phyloP scores from a whole-genome alignment of 345 rosid species.

The Hibiscus tridactylites region DNA sequence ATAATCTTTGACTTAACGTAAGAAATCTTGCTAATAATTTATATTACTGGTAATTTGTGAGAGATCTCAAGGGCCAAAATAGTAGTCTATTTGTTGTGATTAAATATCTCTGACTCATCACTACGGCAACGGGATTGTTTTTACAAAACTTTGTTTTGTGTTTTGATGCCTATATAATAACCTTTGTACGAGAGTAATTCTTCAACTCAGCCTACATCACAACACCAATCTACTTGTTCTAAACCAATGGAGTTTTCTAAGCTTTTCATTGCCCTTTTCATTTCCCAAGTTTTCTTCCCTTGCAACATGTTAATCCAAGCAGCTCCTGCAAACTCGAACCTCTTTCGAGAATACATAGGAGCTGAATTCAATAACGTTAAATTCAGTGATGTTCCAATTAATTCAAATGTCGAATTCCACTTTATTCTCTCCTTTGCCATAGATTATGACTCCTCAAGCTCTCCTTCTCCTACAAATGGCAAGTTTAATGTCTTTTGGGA shows the following conservation, averaged over 20 bases:
- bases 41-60: too few relatives aligned
- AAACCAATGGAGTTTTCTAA: conserved; percentile 6
- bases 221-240: neutral
- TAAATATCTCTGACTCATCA: too few relatives aligned
- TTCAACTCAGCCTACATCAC: too few relatives aligned
- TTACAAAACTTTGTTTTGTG: too few relatives aligned
- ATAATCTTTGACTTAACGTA: too few relatives aligned
- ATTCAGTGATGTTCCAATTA: conserved; percentile 22
- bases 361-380: conserved; percentile 23
- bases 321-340: conserved; percentile 9
- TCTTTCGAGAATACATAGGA: conserved; percentile 30
- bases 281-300: conserved; percentile 2
- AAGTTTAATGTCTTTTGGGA: conserved; percentile 32
- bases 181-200: too few relatives aligned
- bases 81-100: too few relatives aligned
- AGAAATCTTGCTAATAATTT: too few relatives aligned
- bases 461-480: conserved; percentile 29
- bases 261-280: conserved; percentile 8
- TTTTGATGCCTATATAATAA: too few relatives aligned
- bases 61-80: too few relatives aligned
- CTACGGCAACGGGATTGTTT: too few relatives aligned
- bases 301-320: neutral
- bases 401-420: conserved; percentile 19
- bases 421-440: conserved; percentile 36
- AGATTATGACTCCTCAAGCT: conserved; percentile 18